phyloP scores from a whole-genome alignment of 1,284 basidiomycete genomes.

The Clitocybe nebularis region DNA sequence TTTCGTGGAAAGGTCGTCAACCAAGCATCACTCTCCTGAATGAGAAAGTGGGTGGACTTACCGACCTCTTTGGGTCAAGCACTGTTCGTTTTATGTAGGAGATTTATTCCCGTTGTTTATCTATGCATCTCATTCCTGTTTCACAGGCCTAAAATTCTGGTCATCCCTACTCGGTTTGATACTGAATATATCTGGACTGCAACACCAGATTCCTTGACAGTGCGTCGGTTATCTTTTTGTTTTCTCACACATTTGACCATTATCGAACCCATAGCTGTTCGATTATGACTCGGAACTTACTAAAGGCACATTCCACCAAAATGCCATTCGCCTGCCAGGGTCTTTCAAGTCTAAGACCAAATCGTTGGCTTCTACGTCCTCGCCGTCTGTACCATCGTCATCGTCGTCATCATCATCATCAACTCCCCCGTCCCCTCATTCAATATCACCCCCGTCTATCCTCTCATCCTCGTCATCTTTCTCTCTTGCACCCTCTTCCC shows the following conservation, averaged over 20 bases:
- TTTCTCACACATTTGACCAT: background rate
- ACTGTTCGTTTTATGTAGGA: slow-evolving; percentile 46
- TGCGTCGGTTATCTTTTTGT: slow-evolving; percentile 22
- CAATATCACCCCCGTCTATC: background rate
- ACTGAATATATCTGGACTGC: slow-evolving; percentile 52
- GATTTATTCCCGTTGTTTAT: slow-evolving; percentile 3
- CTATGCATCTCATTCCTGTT: background rate
- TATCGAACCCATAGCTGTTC: slow-evolving; percentile 31
- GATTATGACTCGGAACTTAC: slow-evolving; percentile 41
- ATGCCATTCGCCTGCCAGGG: slow-evolving; percentile 35
- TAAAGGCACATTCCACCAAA: slow-evolving; percentile 46
- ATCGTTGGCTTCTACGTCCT: slow-evolving; percentile 2
- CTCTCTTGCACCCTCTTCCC: slow-evolving; percentile 9
- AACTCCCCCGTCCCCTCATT: slow-evolving; percentile 8
- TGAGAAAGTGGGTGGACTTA: slow-evolving; percentile 39
- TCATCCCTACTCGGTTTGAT: slow-evolving; percentile 54
- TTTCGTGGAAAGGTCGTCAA: slow-evolving; percentile 46
- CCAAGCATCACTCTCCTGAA: slow-evolving; percentile 45
- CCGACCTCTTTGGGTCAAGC: slow-evolving; percentile 42
- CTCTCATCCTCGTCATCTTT: slow-evolving; percentile 8
- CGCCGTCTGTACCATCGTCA: slow-evolving; percentile 9
- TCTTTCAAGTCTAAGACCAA: slow-evolving; percentile 23
- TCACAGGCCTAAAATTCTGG: slow-evolving; percentile 44
- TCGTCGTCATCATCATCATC: slow-evolving; percentile 19
- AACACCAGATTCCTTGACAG: slow-evolving; percentile 42